A percentile compares a stretch with the other conserved stretches of the same genome.
These are phyloP conservation scores for Reticulascus tulasneorum DNA, from an alignment of 2,329 filamentous ascomycete species.

Conservation along the genomic window DNA sequence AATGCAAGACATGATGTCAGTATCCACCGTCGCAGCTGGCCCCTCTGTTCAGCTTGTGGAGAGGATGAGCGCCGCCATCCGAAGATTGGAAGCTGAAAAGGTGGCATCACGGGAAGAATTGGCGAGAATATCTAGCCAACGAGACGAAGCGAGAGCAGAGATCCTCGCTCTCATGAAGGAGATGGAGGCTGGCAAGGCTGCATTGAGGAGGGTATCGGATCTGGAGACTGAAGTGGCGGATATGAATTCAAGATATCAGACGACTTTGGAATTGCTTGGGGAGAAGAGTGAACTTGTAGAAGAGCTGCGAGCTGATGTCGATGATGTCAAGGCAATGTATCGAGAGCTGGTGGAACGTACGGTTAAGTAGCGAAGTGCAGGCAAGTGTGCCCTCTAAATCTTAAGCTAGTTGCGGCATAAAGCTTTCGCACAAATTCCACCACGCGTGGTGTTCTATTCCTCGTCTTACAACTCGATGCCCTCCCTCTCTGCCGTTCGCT, in stretches of 20 bases:
- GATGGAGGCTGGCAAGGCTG: constrained; percentile 63
- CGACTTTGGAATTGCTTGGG: constrained; percentile 87
- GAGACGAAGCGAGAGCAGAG: constrained; percentile 87
- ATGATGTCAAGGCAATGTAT: constrained; percentile 95
- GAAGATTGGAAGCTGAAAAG: constrained; percentile 87
- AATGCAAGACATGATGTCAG: constrained; percentile 80
- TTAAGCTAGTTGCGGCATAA: not conserved
- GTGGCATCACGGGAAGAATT: constrained; percentile 86
- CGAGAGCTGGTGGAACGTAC: constrained; percentile 85
- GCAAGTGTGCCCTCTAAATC: not conserved
- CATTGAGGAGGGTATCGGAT: constrained; percentile 55
- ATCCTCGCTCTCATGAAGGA: constrained; percentile 90
- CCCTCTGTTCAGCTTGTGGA: constrained; percentile 94
- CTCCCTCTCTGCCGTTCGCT: constrained; percentile 76
- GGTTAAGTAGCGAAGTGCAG: constrained; percentile 48
- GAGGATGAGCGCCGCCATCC: constrained; percentile 89
- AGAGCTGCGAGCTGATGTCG: constrained; percentile 82
- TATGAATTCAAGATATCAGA: constrained; percentile 77
- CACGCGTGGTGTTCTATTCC: not conserved
- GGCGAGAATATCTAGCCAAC: constrained; percentile 71
- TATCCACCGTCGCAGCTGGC: constrained; percentile 84
- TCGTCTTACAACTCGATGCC: constrained; percentile 59
- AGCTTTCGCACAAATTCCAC: not conserved
- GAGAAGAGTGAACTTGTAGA: constrained; percentile 96
- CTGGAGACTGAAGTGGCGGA: constrained; percentile 66